Conservation (phyloP, 805 yeast species). For the Teunomyces lycoperdinae region DNA sequence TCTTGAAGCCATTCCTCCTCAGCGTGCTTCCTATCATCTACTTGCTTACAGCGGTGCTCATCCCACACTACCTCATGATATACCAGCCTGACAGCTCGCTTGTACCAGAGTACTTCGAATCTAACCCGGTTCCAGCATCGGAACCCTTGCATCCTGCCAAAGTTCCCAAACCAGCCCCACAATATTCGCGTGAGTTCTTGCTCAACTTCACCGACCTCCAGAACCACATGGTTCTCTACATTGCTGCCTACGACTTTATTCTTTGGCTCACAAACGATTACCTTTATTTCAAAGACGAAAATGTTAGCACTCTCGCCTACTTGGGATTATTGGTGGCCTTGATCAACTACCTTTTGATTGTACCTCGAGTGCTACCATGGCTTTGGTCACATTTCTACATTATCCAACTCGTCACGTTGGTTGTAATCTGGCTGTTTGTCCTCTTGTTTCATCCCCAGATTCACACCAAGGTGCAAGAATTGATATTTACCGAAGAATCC, state of each 20-base stretch:
- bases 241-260: slow-evolving; percentile 57
- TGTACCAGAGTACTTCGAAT: slow-evolving; percentile 14
- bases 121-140: slow-evolving; percentile 41
- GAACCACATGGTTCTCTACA: slow-evolving; percentile 70
- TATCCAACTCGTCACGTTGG: slow-evolving; percentile 23
- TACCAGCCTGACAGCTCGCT: slow-evolving; percentile 59
- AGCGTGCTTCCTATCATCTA: slow-evolving; percentile 54
- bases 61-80: slow-evolving; percentile 60
- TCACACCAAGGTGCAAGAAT: slow-evolving; percentile 45
- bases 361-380: slow-evolving; percentile 27
- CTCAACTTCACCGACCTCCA: slow-evolving; percentile 81
- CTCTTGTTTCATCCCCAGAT: slow-evolving; percentile 51
- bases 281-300: slow-evolving; percentile 63
- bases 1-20: slow-evolving; percentile 60
- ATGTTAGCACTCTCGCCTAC: slow-evolving; percentile 52
- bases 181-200: slow-evolving; percentile 72
- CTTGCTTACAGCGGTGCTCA: slow-evolving; percentile 53
- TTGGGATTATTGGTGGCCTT: slow-evolving; percentile 31
- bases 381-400: slow-evolving; percentile 21
- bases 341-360: slow-evolving; percentile 20
- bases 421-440: slow-evolving; percentile 48
- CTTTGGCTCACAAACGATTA: slow-evolving; percentile 50
- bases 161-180: slow-evolving; percentile 70
- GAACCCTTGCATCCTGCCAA: slow-evolving; percentile 48
- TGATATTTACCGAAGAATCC: slow-evolving; percentile 62